A percentile compares a stretch with the other conserved stretches of the same genome.
Conservation (phyloP, 2,329 filamentous ascomycete genomes). For the Cadophora sp. region DNA sequence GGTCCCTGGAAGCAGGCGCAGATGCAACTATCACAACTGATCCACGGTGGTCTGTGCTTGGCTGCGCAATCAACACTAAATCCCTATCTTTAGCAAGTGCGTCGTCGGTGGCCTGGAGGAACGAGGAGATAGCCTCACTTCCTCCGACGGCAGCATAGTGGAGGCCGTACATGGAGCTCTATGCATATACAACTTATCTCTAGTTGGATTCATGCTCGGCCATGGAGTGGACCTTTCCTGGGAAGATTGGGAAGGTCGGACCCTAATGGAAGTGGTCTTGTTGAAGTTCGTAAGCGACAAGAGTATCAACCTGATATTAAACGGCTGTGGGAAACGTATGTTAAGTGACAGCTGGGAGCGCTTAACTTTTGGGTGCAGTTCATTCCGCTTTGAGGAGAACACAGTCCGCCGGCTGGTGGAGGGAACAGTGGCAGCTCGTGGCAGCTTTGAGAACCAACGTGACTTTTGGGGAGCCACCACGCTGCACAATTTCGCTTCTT, state of each 20-base stretch:
- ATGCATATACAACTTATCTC: neutral
- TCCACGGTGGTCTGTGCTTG: neutral
- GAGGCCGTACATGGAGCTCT: neutral
- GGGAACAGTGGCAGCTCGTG: neutral
- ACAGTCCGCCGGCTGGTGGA: neutral
- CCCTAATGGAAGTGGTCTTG: neutral
- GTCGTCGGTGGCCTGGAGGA: neutral
- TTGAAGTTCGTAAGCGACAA: neutral
- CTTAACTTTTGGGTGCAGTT: neutral
- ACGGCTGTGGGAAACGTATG: neutral
- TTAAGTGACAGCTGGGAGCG: neutral
- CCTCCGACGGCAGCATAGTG: neutral
- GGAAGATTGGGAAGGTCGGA: neutral
- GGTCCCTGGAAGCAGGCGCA: too few relatives aligned
- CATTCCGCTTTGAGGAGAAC: neutral
- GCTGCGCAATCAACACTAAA: neutral
- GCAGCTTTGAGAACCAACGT: neutral
- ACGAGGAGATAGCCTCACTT: neutral
- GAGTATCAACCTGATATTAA: neutral
- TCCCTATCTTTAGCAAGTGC: neutral
- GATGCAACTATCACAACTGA: too few relatives aligned
- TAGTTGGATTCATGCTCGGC: neutral
- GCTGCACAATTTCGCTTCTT: neutral
- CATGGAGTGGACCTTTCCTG: neutral
- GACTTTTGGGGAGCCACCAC: neutral